Evolutionary conservation across 768 basidiomycete genomes (phyloP).

Genomic region (Boletus coccyginus): DNA sequence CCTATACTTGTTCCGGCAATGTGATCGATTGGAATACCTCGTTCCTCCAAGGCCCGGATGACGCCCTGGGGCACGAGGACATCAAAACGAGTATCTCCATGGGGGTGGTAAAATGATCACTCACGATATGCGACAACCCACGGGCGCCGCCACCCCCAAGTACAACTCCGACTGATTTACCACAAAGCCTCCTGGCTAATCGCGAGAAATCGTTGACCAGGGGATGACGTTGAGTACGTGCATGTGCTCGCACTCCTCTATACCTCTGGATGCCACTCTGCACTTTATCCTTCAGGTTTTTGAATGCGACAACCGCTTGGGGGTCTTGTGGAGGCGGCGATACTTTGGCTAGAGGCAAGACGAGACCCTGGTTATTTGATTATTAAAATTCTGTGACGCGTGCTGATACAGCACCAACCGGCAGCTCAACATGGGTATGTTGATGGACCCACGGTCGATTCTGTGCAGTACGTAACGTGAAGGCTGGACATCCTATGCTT

Average conservation of each 20-base stretch:
- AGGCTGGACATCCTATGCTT: not conserved
- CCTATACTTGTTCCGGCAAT: slow-evolving; percentile 95
- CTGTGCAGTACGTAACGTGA: slow-evolving; percentile 37
- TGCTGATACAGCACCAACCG: slow-evolving; percentile 43
- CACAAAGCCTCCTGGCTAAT: slow-evolving; percentile 86
- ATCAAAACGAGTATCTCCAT: slow-evolving; percentile 8
- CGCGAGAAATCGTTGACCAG: slow-evolving; percentile 91
- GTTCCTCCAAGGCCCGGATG: slow-evolving; percentile 88
- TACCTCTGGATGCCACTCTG: slow-evolving; percentile 89
- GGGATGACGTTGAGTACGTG: slow-evolving; percentile 71
- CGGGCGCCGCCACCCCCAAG: slow-evolving; percentile 97
- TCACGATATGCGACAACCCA: slow-evolving; percentile 70
- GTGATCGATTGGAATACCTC: slow-evolving; percentile 90
- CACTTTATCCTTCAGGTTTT: slow-evolving; percentile 90
- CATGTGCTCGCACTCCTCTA: slow-evolving; percentile 58
- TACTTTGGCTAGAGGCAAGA: slow-evolving; percentile 61
- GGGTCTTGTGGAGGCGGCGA: slow-evolving; percentile 68
- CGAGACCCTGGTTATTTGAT: slow-evolving; percentile 56
- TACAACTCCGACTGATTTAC: slow-evolving; percentile 89
- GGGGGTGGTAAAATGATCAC: slow-evolving; percentile 24
- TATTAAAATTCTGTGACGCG: not conserved
- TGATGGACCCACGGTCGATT: slow-evolving; percentile 95
- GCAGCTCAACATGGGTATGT: slow-evolving; percentile 92
- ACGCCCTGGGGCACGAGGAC: slow-evolving; percentile 61
- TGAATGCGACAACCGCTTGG: slow-evolving; percentile 83